Base-by-base conservation (phyloP, 2,329 filamentous ascomycete species). In the Hypoxylon sp. region DNA sequence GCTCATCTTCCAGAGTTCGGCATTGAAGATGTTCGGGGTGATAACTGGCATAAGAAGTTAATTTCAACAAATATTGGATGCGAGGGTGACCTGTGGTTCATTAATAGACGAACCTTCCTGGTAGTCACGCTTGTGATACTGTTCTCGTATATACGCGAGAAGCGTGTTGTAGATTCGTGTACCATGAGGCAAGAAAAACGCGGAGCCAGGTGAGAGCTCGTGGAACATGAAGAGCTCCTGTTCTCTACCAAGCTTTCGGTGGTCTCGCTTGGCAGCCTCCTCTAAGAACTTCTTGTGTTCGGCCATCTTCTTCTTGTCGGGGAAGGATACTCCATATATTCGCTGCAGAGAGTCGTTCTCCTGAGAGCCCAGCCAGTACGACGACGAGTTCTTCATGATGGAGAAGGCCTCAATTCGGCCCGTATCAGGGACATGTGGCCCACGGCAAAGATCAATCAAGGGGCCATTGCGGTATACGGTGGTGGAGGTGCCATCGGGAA, bases 191-290 rank as follows among this genome's bases (percentile, higher is more conserved):
- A 97, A 82, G 82, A 95, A 93, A 84, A 99, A 97, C 60, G 91
- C 89, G 17, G 92, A 95, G 32, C 95, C 95, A 1, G 95, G 95
- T n/a, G 94, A 97, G 72, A 90, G 85, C 68, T 96, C 91, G 74
- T 96, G 90, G 82, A 97, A 99, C 84, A 97, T 96, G 84, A 97
- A 99, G 7, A 99, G 88, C 76, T 98, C 94, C 78, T 99, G 95
- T 67, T 98, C 94, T 75, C 90, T 92, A 68, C 94, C 95, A 70
- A 99, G 94, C 80, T 92, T 93, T 69, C 94, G 86, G 77, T 99
- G 95, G 75, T 98, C 95, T 68, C 95, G 90, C 84, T 97, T 97
- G 65, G 95, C 94, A n/a, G 95, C 95, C 80, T 99, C 95, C 74
- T 97, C 94, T 28, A 99, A 85, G 80, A 97, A 96, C 75, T 94